These are phyloP conservation scores for Eucalyptus virginea DNA, from an alignment of 345 rosid genomes.

Conservation along the genomic window DNA sequence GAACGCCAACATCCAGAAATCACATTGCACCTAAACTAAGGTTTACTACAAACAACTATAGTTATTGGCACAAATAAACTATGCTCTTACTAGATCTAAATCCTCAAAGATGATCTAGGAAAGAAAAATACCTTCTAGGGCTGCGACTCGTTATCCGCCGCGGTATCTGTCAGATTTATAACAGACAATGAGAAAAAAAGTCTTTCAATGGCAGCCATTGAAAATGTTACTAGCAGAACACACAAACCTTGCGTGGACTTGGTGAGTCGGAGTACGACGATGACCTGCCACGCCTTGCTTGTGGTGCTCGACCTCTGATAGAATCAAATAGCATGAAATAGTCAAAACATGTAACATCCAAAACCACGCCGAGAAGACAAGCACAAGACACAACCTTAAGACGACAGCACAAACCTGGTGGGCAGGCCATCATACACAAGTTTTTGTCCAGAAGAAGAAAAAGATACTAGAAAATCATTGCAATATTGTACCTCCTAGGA, in stretches of 20 bases:
- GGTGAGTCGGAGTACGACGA: slow-evolving; percentile 85
- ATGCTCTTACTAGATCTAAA: neutral
- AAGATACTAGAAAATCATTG: neutral
- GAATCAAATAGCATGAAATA: neutral
- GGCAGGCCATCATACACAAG: neutral
- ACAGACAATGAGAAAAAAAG: neutral
- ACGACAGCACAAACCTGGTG: neutral
- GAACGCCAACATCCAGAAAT: neutral
- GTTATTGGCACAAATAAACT: neutral
- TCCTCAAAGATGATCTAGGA: neutral
- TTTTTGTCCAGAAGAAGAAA: neutral
- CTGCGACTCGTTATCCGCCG: slow-evolving; percentile 82
- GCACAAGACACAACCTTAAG: neutral
- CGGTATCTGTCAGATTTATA: slow-evolving; percentile 19
- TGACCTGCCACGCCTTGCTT: slow-evolving; percentile 79
- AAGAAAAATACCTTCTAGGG: slow-evolving; percentile 55
- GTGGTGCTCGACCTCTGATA: slow-evolving; percentile 74
- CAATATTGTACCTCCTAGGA: slow-evolving; percentile 43
- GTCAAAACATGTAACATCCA: neutral
- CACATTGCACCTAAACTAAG: neutral
- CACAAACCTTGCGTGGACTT: slow-evolving; percentile 78
- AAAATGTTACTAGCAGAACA: neutral
- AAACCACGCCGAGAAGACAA: neutral
- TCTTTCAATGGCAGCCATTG: neutral
- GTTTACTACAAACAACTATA: neutral